Base-by-base conservation (phyloP, 116 monocot species). In the Thalassia testudinum region DNA sequence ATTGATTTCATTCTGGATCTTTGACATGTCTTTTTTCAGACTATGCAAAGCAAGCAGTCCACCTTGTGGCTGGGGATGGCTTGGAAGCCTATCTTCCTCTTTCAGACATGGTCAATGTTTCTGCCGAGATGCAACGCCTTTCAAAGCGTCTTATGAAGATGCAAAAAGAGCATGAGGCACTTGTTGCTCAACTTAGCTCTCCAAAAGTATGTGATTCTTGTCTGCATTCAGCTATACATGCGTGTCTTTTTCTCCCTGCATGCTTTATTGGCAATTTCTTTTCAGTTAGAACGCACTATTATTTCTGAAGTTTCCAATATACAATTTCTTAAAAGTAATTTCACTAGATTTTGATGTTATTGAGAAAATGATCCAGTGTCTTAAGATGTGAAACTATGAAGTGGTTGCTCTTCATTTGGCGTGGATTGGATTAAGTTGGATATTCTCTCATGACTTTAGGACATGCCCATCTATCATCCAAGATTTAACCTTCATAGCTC, bases 81-180 rank as follows among this genome's bases (percentile, higher is more conserved):
- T 56, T 95, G 27, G 95, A 95, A 62, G 85, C 81, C 42, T 87
- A 87, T 68, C 84, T 95, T 27, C 95, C 95, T 49, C 75, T 95
- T 49, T 76, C 78, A 29, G 95, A 84, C 43, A 84, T 95, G 87
- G 85, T 95, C 26, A 87, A 95, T 68, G 73, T 95, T 53, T 84
- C 81, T 20, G 73, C 71, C 12, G 95, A 95, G 71, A 56, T 81
- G 26, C 75, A 77, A 49, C 81, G 95, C n/a, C 76, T 95, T 12
- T 75, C 85, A 1, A 95, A 84, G 51, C 81, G 84, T 27, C 78
- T 95, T 62, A 53, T 76, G 7, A 95, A 95, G 61, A 95, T 87
- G 87, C 88, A 95, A 62, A 66, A 75, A 60, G 95, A 95, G 66
- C 74, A 87, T 67, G 71, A 81, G 53, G 68, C 78, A 34, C 87